A percentile compares a stretch with the other conserved stretches of the same genome.
Evolutionary conservation across 495 filamentous ascomycete genomes (phyloP).

Genomic region (Neurospora terricola): DNA sequence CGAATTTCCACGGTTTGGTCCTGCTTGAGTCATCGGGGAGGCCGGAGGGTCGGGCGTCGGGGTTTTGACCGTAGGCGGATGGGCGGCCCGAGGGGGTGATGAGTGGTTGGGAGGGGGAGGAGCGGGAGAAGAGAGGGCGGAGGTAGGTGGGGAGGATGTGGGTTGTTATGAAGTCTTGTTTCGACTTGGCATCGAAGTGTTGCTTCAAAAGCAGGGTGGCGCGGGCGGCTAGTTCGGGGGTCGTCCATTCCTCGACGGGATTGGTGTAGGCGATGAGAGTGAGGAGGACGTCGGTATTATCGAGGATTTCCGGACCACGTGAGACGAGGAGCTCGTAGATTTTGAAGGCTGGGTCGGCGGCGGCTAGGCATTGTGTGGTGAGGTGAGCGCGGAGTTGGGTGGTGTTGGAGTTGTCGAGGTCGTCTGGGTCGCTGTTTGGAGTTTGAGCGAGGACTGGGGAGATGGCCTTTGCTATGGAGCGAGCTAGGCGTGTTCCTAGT

Average conservation of each 20-base stretch:
- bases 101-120: slow-evolving; percentile 35
- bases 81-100: slow-evolving; percentile 51
- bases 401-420: background rate
- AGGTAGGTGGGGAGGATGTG: slow-evolving; percentile 42
- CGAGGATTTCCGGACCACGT: background rate
- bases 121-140: slow-evolving; percentile 61
- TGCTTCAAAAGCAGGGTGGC: slow-evolving; percentile 35
- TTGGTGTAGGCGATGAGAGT: slow-evolving; percentile 39
- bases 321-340: slow-evolving; percentile 7
- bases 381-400: background rate
- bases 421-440: background rate
- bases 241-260: slow-evolving; percentile 44
- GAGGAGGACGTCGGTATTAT: slow-evolving; percentile 13
- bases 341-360: slow-evolving; percentile 4
- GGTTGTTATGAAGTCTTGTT: slow-evolving; percentile 39
- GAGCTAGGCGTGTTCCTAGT: background rate
- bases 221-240: slow-evolving; percentile 15
- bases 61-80: slow-evolving; percentile 1
- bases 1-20: slow-evolving; percentile 68
- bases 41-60: slow-evolving; percentile 17
- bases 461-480: slow-evolving; percentile 5
- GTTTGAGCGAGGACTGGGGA: slow-evolving; percentile 2
- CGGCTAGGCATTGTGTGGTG: background rate
- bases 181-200: slow-evolving; percentile 17
- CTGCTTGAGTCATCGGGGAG: slow-evolving; percentile 40